Base-by-base conservation (phyloP, 2,329 filamentous ascomycete genomes). In the Ophiostoma ips region DNA sequence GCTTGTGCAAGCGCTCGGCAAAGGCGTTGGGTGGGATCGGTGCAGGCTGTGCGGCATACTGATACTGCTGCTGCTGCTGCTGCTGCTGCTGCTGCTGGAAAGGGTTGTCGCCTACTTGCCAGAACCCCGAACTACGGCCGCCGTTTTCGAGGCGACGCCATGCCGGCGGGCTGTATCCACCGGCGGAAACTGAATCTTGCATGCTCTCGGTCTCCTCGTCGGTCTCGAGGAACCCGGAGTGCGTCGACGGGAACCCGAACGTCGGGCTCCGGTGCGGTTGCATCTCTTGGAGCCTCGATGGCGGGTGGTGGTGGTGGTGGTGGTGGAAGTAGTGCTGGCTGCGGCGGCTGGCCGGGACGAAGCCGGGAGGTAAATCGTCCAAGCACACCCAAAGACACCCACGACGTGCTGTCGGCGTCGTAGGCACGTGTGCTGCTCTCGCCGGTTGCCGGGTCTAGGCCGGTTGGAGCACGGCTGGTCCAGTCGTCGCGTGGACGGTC, bases 61-160 rank as follows among this genome's bases (percentile, higher is more conserved):
- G 40, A 16, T 21, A 33, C 5, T 24, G 46, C 2, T 8, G 33
- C 16, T 40, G 50, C 11, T 48, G n/a, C 13, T 30, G 45, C 5
- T 30, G 33, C 18, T 46, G 24, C 12, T 34, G 28, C 3, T 36
- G 34, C 9, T 37, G n/a, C 13, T 24, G 18, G 37, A 41, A n/a
- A 21, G 21, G 37, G 58, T 80, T 74, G 58, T 79, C 73, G 53
- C 71, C 67, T 55, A 68, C 66, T 58, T 74, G 73, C 73, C 82
- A 81, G 61, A 81, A 79, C 55, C 75, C 74, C 59, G 68, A 75
- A 62, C 70, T 76, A 60, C 71, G 69, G 56, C 71, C 69, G 58
- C 74, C 76, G 70, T 77, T 78, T 67, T 69, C 71, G 64, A 78
- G 73, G 56, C 74, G 73, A 60, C 73, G 70, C 76, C 76, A 79